Evolutionary conservation across 192 early-diverging fungal species (phyloP), one percentile per base, ranked within the genome.

Genomic region (Haplosporangium gracile): DNA sequence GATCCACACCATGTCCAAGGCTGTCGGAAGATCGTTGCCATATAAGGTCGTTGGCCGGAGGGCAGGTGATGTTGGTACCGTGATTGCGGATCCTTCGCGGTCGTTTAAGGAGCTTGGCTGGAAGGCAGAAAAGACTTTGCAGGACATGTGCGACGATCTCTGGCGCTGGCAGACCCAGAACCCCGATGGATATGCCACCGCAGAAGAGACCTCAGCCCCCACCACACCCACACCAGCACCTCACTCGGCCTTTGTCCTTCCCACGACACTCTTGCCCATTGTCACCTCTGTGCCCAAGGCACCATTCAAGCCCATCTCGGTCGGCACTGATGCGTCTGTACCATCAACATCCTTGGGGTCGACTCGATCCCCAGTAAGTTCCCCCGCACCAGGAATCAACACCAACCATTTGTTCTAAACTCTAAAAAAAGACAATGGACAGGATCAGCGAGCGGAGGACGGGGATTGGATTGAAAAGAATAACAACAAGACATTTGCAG

Each of bases 31-130:
- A 69, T 80, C 93, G 13, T 94, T 99, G 45, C 95, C 95, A 45
- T 95, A 94, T 65, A 86, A 90, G 70, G 80, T 94, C 42, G 90
- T 91, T 47, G 89, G 83, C 32, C 93, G 97, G 74, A 94, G 97
- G 42, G 68, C 92, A 51, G 97, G 97, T 42, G 97, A 98, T 91
- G 95, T 96, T n/a, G 94, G 92, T 63, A 91, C 94, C 38, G 94
- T 97, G 53, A 94, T 97, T 70, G 97, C 96, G 68, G 92, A 96
- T 74, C 95, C 97, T 29, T 29, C 74, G 3, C 68, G 81, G 60
- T 80, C 89, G 16, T 72, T 68, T 8, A 70, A 72, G 11, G 84
- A 88, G 7, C 87, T 90, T 38, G 83, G 77, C 34, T 90, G 89
- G 89, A 80, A 53, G 29, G 81, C 83, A 69, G 81, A 85, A 68